Evolutionary conservation across 371 early-diverging fungal genomes (phyloP), one percentile per base, ranked within the genome.

Genomic region (Mucor mucedo): DNA sequence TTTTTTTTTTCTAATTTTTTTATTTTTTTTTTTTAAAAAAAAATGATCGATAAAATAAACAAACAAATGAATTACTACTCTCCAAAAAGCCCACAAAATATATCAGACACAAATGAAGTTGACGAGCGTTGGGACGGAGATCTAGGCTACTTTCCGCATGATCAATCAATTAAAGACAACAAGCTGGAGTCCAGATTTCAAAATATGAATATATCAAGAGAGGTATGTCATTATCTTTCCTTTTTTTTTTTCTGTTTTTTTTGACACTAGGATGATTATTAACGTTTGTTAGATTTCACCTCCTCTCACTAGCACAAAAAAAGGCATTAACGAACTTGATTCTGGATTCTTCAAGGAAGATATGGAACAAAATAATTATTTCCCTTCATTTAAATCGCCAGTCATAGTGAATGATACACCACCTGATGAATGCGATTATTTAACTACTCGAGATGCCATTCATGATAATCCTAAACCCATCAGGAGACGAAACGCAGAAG

Each of bases 121-220:
- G 50, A 59, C 39, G 59, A 59, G 39, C 48, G 59, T 11, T 59
- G 59, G 59, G 59, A 59, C 14, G 14, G 32, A 28, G 14, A 4
- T 13, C n/a, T 14, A 2, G 29, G 32, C 21, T 47, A 27, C 27
- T 49, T 39, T 30, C 16, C 27, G 2, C 49, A 28, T 39, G 32
- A 21, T 39, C 21, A 55, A 14, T n/a, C 44, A 1, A 10, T 42
- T 29, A 56, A 45, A 27, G 35, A 39, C 28, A 39, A 48, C 3
- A 30, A 27, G 2, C 16, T 35, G 2, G 40, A 48, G 38, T n/a
- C 21, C 11, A 16, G 27, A 16, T 39, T 38, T 28, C 33, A 39
- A 38, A 49, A 59, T 49, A 14, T 38, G 13, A 27, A 14, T 49
- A 7, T 48, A 21, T 9, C 50, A 10, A 50, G 10, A 29, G 27